These are phyloP conservation scores for Crucihimalaya himalaica DNA, from an alignment of 345 rosid species.

Conservation along the genomic window DNA sequence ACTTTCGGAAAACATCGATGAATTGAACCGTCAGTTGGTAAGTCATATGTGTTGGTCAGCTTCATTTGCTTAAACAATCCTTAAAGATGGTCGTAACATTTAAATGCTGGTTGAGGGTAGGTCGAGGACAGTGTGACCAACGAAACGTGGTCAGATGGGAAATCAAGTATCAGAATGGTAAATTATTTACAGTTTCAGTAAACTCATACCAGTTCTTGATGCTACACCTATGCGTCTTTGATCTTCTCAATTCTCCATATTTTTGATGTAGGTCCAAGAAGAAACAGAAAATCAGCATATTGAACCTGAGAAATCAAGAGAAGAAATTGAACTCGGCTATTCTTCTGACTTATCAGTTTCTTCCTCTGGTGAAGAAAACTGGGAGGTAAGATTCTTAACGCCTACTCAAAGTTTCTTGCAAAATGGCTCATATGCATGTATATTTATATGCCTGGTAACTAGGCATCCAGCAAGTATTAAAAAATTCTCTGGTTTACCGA, in stretches of 20 bases:
- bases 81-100: constrained; percentile 18
- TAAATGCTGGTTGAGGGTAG: constrained; percentile 45
- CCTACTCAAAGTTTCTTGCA: constrained; percentile 21
- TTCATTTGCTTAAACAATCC: constrained; percentile 21
- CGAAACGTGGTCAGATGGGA: constrained; percentile 40
- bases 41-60: constrained; percentile 37
- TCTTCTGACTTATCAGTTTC: constrained; percentile 37
- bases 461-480: not conserved
- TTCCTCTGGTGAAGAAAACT: constrained; percentile 36
- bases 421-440: constrained; percentile 5
- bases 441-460: not conserved
- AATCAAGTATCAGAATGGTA: constrained; percentile 46
- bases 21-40: constrained; percentile 68
- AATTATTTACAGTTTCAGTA: not conserved
- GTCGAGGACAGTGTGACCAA: constrained; percentile 51
- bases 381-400: constrained; percentile 43
- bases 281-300: constrained; percentile 36
- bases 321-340: constrained; percentile 34
- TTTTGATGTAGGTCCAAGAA: constrained; percentile 45
- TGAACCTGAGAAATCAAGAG: constrained; percentile 34
- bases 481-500: not conserved
- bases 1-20: constrained; percentile 66
- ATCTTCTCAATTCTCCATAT: constrained; percentile 24
- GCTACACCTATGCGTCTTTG: constrained; percentile 26
- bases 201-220: constrained; percentile 21